Conservation (phyloP, 2,329 filamentous ascomycete species). For the Beauveria caledonica region DNA sequence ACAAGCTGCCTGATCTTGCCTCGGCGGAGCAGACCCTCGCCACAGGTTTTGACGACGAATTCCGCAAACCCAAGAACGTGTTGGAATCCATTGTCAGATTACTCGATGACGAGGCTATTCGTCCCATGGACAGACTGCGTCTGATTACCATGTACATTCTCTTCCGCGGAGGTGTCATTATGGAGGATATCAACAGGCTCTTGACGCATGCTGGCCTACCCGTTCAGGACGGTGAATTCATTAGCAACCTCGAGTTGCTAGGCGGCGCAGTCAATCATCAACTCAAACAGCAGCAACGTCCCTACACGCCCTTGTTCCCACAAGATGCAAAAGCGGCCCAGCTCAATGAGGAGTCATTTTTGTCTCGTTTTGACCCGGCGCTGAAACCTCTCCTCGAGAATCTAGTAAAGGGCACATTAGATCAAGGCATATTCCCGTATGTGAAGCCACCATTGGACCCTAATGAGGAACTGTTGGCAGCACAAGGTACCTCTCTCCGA, state of each 20-base stretch:
- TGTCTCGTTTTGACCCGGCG: slow-evolving; percentile 80
- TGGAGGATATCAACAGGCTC: slow-evolving; percentile 76
- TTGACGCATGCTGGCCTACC: slow-evolving; percentile 76
- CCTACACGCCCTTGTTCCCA: slow-evolving; percentile 61
- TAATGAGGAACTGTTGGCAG: slow-evolving; percentile 48
- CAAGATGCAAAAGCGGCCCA: slow-evolving; percentile 49
- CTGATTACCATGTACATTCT: slow-evolving; percentile 80
- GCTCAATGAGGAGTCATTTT: slow-evolving; percentile 65
- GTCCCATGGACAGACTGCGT: slow-evolving; percentile 66
- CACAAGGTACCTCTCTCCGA: slow-evolving; percentile 66
- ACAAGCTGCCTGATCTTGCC: slow-evolving; percentile 80
- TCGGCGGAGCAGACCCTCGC: slow-evolving; percentile 84
- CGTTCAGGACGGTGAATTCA: slow-evolving; percentile 60
- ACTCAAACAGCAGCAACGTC: slow-evolving; percentile 68
- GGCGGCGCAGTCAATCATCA: slow-evolving; percentile 61
- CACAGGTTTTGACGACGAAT: slow-evolving; percentile 88
- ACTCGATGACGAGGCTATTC: slow-evolving; percentile 75
- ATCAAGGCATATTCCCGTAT: slow-evolving; percentile 61
- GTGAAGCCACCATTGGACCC: slow-evolving; percentile 61
- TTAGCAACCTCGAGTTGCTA: slow-evolving; percentile 73
- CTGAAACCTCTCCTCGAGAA: slow-evolving; percentile 79
- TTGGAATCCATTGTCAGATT: slow-evolving; percentile 77
- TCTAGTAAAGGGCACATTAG: slow-evolving; percentile 57
- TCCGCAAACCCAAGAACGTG: slow-evolving; percentile 81
- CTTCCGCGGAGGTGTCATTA: slow-evolving; percentile 76